A percentile compares a stretch with the other conserved stretches of the same genome.
These are phyloP conservation scores for Ascocoryne sarcoides DNA, from an alignment of 2,329 filamentous ascomycete species.

Conservation along the genomic window DNA sequence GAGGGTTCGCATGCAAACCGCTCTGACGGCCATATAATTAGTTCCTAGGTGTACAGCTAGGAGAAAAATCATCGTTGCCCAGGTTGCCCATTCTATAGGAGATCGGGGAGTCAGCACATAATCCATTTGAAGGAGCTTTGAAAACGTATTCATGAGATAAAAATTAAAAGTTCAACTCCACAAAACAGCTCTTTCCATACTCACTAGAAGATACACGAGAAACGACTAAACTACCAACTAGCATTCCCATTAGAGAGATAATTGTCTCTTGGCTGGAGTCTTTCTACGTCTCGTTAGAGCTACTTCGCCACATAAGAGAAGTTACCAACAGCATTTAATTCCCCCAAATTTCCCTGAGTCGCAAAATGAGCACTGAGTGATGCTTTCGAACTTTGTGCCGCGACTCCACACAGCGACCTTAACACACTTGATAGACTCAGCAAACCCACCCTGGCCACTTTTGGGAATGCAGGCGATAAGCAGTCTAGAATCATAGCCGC, in stretches of 20 bases:
- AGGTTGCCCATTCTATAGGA: constrained; percentile 65
- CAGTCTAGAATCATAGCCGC: constrained; percentile 62
- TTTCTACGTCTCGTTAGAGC: constrained; percentile 36
- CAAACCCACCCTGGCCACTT: constrained; percentile 44
- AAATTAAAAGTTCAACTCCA: too few relatives aligned
- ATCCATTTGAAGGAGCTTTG: too few relatives aligned
- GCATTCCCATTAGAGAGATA: constrained; percentile 79
- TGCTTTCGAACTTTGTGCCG: constrained; percentile 83
- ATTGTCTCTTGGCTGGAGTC: constrained; percentile 94
- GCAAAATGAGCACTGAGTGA: constrained; percentile 90
- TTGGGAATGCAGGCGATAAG: constrained; percentile 55
- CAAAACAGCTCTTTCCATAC: too few relatives aligned
- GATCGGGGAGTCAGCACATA: too few relatives aligned
- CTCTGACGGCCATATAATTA: constrained; percentile 78
- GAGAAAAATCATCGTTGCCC: constrained; percentile 61
- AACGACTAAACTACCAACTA: constrained; percentile 74
- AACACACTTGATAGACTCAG: constrained; percentile 53
- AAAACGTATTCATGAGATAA: too few relatives aligned
- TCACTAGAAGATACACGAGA: constrained; percentile 63
- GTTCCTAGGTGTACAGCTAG: constrained; percentile 70
- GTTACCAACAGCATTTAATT: constrained; percentile 67
- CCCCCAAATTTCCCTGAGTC: constrained; percentile 74
- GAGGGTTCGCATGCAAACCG: constrained; percentile 74
- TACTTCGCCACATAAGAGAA: background rate
- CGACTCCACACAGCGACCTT: constrained; percentile 73